These are phyloP conservation scores for Aschersonia sp. DNA, from an alignment of 2,329 filamentous ascomycete species.

Conservation along the genomic window DNA sequence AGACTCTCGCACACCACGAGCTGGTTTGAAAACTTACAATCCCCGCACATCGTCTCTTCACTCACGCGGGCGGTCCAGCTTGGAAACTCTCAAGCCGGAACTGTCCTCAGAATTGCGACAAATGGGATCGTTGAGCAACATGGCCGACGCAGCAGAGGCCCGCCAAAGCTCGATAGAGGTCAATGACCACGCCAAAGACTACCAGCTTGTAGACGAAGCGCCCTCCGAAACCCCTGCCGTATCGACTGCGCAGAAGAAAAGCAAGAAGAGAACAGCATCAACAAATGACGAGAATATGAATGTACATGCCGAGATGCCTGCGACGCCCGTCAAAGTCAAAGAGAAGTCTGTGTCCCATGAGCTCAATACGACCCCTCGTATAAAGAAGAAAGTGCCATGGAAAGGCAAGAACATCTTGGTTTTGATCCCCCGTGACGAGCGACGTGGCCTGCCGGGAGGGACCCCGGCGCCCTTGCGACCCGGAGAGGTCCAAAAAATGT, in stretches of 20 bases:
- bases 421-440: slow-evolving; percentile 52
- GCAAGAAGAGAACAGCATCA: not conserved
- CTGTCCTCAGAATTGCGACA: slow-evolving; percentile 6
- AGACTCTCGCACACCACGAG: slow-evolving; percentile 32
- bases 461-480: slow-evolving; percentile 38
- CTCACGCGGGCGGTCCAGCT: slow-evolving; percentile 35
- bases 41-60: slow-evolving; percentile 16
- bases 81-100: slow-evolving; percentile 36
- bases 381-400: slow-evolving; percentile 62
- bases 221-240: not conserved
- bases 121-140: slow-evolving; percentile 10
- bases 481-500: slow-evolving; percentile 44
- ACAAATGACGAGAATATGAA: too few species aligned
- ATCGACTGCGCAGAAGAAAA: not conserved
- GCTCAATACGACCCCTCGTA: slow-evolving; percentile 32
- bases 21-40: slow-evolving; percentile 11
- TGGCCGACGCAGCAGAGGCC: slow-evolving; percentile 14
- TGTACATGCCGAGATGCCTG: slow-evolving; percentile 3
- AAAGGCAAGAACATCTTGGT: slow-evolving; percentile 63
- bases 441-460: slow-evolving; percentile 43
- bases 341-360: slow-evolving; percentile 23
- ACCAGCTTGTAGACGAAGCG: slow-evolving; percentile 5
- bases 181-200: slow-evolving; percentile 2
- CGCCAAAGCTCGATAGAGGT: slow-evolving; percentile 2
- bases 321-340: slow-evolving; percentile 19